Conservation (phyloP, 179 eudicot genomes). For the Corrigiola litoralis region DNA sequence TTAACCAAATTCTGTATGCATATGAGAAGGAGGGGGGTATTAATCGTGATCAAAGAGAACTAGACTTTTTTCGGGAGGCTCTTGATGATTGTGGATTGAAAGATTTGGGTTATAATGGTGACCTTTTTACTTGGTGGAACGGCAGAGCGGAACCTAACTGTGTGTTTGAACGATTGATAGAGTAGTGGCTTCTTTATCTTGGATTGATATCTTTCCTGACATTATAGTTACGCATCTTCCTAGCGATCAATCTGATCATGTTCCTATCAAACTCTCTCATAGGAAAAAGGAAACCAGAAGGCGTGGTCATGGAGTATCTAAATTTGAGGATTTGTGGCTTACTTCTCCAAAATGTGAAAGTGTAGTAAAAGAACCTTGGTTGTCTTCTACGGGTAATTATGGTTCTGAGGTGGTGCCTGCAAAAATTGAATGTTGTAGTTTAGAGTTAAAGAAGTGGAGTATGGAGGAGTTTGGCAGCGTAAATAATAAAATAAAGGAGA, state of each 20-base stretch:
- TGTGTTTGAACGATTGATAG: not conserved
- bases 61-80: not conserved
- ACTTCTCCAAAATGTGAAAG: not conserved
- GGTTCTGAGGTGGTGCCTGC: not conserved
- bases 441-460: not conserved
- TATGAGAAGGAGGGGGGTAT: not conserved
- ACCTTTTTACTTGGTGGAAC: not conserved
- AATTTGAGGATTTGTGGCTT: not conserved
- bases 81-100: not conserved
- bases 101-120: not conserved
- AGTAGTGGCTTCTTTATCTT: not conserved
- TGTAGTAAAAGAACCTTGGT: not conserved
- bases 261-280: not conserved
- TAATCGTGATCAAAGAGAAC: too few species aligned
- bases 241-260: not conserved
- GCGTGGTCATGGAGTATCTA: not conserved
- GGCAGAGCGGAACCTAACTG: not conserved
- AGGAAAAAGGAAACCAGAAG: not conserved
- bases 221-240: not conserved
- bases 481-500: not conserved
- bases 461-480: not conserved
- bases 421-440: not conserved
- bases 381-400: not conserved
- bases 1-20: slow-evolving; percentile 1
- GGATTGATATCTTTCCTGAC: not conserved